Conservation (phyloP, 805 yeast genomes). For the Starmerella apis region DNA sequence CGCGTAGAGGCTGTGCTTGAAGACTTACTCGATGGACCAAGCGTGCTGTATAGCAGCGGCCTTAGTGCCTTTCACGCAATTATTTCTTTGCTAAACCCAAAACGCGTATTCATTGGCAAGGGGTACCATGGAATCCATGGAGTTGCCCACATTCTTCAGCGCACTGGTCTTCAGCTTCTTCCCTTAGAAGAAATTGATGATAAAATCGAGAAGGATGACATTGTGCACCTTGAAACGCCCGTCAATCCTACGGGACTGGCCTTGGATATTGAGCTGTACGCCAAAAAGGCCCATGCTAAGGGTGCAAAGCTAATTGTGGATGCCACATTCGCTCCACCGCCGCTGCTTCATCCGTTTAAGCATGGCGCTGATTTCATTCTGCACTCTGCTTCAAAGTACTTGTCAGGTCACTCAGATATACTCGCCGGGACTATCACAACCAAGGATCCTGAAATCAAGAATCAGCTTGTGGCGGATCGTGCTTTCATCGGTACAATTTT, state of each 20-base stretch:
- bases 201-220: constrained; percentile 53
- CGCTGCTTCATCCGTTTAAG: constrained; percentile 67
- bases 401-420: constrained; percentile 89
- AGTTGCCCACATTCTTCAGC: constrained; percentile 49
- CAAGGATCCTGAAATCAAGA: constrained; percentile 53
- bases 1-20: constrained; percentile 59
- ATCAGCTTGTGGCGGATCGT: constrained; percentile 50
- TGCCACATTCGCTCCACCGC: constrained; percentile 92
- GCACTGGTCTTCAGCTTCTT: constrained; percentile 41
- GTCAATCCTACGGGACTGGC: constrained; percentile 72
- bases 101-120: constrained; percentile 58
- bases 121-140: constrained; percentile 83
- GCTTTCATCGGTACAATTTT: constrained; percentile 66
- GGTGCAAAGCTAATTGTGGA: constrained; percentile 74
- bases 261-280: constrained; percentile 52
- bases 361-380: constrained; percentile 76
- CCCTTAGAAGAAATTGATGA: constrained; percentile 32
- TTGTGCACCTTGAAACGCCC: constrained; percentile 64
- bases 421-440: constrained; percentile 71
- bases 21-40: constrained; percentile 50
- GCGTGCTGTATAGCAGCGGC: constrained; percentile 68
- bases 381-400: constrained; percentile 88
- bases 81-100: constrained; percentile 61
- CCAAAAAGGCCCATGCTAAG: constrained; percentile 57
- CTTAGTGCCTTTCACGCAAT: constrained; percentile 71